These are phyloP conservation scores for Royoungia palumana DNA, from an alignment of 768 basidiomycete species.

Conservation along the genomic window DNA sequence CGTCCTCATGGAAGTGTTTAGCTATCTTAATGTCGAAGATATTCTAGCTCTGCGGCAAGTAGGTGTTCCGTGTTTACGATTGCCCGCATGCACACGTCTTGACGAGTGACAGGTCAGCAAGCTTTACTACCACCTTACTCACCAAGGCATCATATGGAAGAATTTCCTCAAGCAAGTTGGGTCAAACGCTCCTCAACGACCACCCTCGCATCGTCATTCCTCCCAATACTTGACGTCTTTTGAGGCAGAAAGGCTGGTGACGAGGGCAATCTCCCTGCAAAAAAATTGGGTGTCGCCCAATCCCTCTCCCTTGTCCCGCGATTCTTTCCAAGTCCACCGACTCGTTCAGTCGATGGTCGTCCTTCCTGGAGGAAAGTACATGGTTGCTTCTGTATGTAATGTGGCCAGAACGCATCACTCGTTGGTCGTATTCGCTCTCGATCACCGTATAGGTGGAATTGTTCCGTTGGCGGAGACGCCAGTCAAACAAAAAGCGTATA, in stretches of 20 bases:
- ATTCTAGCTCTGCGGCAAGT: conserved; percentile 37
- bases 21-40: conserved; percentile 36
- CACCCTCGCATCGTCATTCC: conserved; percentile 52
- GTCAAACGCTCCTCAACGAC: conserved; percentile 58
- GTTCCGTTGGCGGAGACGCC: conserved; percentile 48
- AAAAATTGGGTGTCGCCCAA: conserved; percentile 51
- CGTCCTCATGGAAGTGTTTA: conserved; percentile 37
- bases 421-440: conserved; percentile 53
- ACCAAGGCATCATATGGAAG: conserved; percentile 69
- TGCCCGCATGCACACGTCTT: neutral
- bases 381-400: conserved; percentile 58
- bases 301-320: conserved; percentile 31
- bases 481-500: conserved; percentile 50
- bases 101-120: conserved; percentile 47
- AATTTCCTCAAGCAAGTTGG: conserved; percentile 52
- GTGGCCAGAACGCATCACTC: conserved; percentile 42
- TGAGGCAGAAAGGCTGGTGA: conserved; percentile 55
- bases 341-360: conserved; percentile 52
- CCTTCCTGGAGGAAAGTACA: conserved; percentile 65
- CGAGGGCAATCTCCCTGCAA: conserved; percentile 56
- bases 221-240: conserved; percentile 31
- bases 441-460: conserved; percentile 43
- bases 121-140: conserved; percentile 58
- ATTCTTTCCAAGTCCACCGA: conserved; percentile 29
- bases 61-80: conserved; percentile 7